A percentile compares a stretch with the other conserved stretches of the same genome.
Conservation (phyloP, 2,329 filamentous ascomycete species). For the Claviceps lovelessii region DNA sequence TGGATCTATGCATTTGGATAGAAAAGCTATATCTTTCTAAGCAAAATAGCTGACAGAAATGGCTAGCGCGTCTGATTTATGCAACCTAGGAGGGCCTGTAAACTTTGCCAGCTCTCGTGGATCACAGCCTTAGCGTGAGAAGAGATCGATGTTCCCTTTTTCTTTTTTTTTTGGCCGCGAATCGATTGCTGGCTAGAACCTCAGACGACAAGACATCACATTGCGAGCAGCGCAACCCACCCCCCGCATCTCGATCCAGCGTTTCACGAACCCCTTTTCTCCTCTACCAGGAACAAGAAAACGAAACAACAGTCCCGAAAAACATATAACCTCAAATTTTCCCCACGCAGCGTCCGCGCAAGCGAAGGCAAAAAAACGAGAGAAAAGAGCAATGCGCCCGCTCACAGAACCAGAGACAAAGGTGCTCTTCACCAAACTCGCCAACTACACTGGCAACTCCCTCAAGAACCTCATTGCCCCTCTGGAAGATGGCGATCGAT, state of each 20-base stretch:
- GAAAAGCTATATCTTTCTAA: no score
- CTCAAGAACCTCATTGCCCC: constrained; percentile 74
- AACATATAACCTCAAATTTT: background rate
- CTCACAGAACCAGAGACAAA: constrained; percentile 69
- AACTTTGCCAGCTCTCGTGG: no score
- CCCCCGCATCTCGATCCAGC: background rate
- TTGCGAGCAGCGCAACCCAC: background rate
- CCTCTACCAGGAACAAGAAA: background rate
- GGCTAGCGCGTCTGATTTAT: no score
- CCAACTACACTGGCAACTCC: constrained; percentile 79
- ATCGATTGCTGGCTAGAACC: background rate
- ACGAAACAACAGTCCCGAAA: no score
- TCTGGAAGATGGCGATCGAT: constrained; percentile 57
- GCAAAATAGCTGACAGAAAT: no score
- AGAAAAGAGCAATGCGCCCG: constrained; percentile 47
- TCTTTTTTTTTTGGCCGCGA: constrained; percentile 1
- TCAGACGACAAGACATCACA: background rate
- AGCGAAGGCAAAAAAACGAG: background rate
- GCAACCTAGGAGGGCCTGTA: no score
- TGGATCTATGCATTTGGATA: no score
- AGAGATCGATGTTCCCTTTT: background rate
- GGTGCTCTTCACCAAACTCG: constrained; percentile 81
- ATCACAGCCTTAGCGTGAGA: background rate
- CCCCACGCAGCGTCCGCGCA: no score
- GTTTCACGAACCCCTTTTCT: background rate